Percentiles rank a stretch among this genome's conserved stretches.
Conservation (phyloP, 768 basidiomycete species). For the Sarcomyxa edulis region DNA sequence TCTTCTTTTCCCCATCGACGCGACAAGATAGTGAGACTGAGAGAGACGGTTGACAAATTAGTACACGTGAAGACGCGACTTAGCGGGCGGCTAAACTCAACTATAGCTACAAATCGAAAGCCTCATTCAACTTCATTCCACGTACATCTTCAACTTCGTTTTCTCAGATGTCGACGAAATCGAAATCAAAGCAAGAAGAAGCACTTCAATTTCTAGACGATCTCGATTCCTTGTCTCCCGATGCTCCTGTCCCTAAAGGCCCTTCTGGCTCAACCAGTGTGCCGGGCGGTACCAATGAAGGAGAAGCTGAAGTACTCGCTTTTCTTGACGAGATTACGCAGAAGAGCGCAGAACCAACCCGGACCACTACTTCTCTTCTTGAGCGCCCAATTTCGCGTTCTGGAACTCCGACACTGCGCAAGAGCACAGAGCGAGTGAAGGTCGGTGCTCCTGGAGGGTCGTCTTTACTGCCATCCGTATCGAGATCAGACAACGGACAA, state of each 20-base stretch:
- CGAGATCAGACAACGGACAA: slow-evolving; percentile 1
- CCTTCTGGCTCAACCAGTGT: slow-evolving; percentile 16
- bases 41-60: too few relatives aligned
- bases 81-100: too few relatives aligned
- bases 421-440: not conserved
- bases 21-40: too few relatives aligned
- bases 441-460: slow-evolving; percentile 17
- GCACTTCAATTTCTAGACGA: slow-evolving; percentile 92
- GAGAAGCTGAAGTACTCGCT: slow-evolving; percentile 82
- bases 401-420: slow-evolving; percentile 73
- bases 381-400: slow-evolving; percentile 59
- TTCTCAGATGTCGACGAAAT: slow-evolving; percentile 42
- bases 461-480: not conserved
- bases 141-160: too few relatives aligned
- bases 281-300: slow-evolving; percentile 33
- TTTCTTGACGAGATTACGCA: slow-evolving; percentile 94
- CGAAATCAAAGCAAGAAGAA: slow-evolving; percentile 81
- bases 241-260: slow-evolving; percentile 12
- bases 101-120: too few relatives aligned
- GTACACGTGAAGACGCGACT: too few relatives aligned
- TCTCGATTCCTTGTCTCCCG: slow-evolving; percentile 73
- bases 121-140: too few relatives aligned
- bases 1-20: too few relatives aligned
- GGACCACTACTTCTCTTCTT: slow-evolving; percentile 45
- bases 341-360: slow-evolving; percentile 79